Conservation (phyloP, 2,329 filamentous ascomycete genomes). For the Keithomyces neogunnii region DNA sequence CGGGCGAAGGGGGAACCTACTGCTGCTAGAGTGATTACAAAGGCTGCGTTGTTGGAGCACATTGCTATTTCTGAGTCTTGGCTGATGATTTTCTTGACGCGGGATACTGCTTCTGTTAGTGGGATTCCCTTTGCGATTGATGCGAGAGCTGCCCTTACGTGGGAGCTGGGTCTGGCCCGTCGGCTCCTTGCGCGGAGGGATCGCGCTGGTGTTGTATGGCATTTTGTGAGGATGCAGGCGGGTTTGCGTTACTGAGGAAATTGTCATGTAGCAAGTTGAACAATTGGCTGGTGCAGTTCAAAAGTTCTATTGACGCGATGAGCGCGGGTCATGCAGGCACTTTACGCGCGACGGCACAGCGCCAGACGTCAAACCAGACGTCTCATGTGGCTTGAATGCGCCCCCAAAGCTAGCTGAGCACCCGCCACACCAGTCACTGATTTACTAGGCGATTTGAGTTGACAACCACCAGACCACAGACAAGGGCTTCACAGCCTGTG, state of each 20-base stretch:
- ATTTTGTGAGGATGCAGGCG: conserved; percentile 37
- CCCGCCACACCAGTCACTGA: no score
- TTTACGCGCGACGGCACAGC: conserved; percentile 3
- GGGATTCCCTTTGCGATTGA: neutral
- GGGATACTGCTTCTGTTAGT: conserved; percentile 55
- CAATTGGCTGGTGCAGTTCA: no score
- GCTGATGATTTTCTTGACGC: conserved; percentile 91
- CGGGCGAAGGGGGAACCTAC: conserved; percentile 29
- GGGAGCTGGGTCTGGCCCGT: conserved; percentile 81
- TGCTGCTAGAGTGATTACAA: conserved; percentile 86
- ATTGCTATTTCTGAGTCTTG: conserved; percentile 77
- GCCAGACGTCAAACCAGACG: no score
- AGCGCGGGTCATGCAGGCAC: neutral
- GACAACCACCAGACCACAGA: neutral
- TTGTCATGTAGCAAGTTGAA: no score
- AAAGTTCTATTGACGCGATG: neutral
- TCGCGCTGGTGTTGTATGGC: conserved; percentile 85
- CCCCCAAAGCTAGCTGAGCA: no score
- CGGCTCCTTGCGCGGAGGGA: conserved; percentile 70
- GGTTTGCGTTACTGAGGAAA: neutral
- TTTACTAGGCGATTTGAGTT: conserved; percentile 7
- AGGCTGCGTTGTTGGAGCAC: conserved; percentile 90
- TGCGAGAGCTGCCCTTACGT: conserved; percentile 42
- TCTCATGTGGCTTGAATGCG: conserved; percentile 11
- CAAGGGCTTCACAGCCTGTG: neutral